Conservation (phyloP, 768 basidiomycete species). For the Kockovaella imperatae region DNA sequence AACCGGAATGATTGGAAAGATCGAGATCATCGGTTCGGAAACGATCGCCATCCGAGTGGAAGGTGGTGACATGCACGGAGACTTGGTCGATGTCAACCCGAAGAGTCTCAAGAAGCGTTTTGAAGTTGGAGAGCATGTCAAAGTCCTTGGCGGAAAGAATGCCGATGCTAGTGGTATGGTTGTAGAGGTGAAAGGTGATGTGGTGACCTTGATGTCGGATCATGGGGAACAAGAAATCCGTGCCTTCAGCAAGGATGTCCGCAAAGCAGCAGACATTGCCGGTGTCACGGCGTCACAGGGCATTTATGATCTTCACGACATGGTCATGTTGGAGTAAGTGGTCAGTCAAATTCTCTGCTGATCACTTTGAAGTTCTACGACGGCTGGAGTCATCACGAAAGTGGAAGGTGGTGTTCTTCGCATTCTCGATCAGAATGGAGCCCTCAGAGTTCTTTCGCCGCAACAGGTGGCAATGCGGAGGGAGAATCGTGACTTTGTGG, state of each 20-base stretch:
- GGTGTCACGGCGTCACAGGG: conserved; percentile 80
- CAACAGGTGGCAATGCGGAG: conserved; percentile 90
- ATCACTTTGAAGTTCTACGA: conserved; percentile 59
- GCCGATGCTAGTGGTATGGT: conserved; percentile 93
- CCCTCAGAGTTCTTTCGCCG: conserved; percentile 78
- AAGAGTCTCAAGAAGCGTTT: conserved; percentile 88
- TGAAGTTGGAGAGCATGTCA: conserved; percentile 96
- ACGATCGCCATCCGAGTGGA: conserved; percentile 71
- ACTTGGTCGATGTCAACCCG: conserved; percentile 48
- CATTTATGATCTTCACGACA: conserved; percentile 89
- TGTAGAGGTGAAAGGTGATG: conserved; percentile 74
- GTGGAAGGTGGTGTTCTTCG: conserved; percentile 94
- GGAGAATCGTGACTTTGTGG: conserved; percentile 64
- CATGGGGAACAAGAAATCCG: conserved; percentile 97
- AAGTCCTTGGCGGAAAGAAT: conserved; percentile 93
- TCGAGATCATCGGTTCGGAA: conserved; percentile 80
- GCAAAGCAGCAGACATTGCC: conserved; percentile 96
- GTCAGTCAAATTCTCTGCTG: conserved; percentile 1
- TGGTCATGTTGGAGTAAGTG: conserved; percentile 91
- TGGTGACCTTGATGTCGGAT: conserved; percentile 90
- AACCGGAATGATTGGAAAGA: conserved; percentile 80
- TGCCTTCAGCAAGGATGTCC: conserved; percentile 92
- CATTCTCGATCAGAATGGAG: conserved; percentile 87
- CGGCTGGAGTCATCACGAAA: conserved; percentile 94
- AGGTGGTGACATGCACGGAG: conserved; percentile 56